Evolutionary conservation across 2,329 filamentous ascomycete species (phyloP).

Genomic region (Trichoderma sp.): DNA sequence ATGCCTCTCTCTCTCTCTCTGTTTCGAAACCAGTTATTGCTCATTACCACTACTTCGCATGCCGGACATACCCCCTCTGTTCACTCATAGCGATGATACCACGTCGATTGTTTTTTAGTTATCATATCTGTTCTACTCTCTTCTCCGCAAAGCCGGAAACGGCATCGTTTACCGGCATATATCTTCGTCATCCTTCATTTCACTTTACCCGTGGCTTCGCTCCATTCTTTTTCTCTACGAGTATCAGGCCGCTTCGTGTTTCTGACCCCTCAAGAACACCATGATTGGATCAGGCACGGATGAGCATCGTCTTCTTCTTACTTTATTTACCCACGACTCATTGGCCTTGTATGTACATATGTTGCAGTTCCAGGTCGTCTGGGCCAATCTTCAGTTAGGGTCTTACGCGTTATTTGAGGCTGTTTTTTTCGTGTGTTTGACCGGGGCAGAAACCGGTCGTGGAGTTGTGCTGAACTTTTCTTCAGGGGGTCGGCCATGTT

Average conservation of each 20-base stretch:
- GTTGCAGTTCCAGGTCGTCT: constrained; percentile 7
- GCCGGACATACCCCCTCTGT: constrained; percentile 40
- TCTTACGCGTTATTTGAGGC: constrained; percentile 6
- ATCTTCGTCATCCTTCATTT: too few relatives aligned
- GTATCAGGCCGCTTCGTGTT: neutral
- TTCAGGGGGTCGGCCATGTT: neutral
- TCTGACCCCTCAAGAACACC: neutral
- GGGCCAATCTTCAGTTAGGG: neutral
- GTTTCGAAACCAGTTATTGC: constrained; percentile 15
- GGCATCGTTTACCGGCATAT: neutral
- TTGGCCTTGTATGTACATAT: constrained; percentile 10
- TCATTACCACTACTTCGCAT: constrained; percentile 33
- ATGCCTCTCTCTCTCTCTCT: constrained; percentile 3
- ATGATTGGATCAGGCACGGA: constrained; percentile 3
- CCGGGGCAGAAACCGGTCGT: neutral
- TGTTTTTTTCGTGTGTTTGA: neutral
- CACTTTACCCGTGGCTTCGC: neutral
- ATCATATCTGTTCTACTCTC: constrained; percentile 16
- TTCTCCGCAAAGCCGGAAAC: constrained; percentile 3
- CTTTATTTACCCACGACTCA: neutral
- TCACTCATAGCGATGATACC: constrained; percentile 33
- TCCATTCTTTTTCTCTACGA: neutral
- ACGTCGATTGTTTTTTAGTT: constrained; percentile 20
- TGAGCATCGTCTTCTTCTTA: neutral
- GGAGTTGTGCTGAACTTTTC: constrained; percentile 19